Base-by-base conservation (phyloP, 2,329 filamentous ascomycete species). In the Sclerotinia minor region DNA sequence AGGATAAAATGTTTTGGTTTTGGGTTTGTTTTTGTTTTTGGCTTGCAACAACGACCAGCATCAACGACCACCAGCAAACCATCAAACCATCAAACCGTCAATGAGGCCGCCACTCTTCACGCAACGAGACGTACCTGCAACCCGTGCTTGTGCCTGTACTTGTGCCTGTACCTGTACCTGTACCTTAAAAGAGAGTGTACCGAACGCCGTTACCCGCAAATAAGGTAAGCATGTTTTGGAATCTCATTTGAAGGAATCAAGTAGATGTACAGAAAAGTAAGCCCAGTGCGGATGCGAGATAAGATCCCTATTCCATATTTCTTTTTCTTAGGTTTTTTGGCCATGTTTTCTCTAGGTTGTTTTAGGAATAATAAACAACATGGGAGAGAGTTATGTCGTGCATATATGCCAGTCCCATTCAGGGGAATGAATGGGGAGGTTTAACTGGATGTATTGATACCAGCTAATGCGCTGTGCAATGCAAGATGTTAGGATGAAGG, bases 401-500 rank as follows among this genome's bases (percentile, higher is more conserved):
- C 61, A 68, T 59, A 24, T 26, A 68, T 68, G 60, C 64, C 41
- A 49, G 64, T 57, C 64, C 26, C 47, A 17, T 15, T 26, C 15
- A 55, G 53, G 26, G 3, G 13, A 21, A 55, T 17, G 29, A 38
- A 24, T 54, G 26, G 2, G 19, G 13, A 21, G n/a, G 3, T 38
- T 44, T 64, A 41, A 64, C 19, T 64, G 47, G 60, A 64, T 29
- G 19, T 49, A 26, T 35, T 24, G 44, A 50, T 26, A 24, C 58
- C 58, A 61, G 24, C 58, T 7, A 50, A 61, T 54, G 60, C 49
- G 49, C 21, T 35, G 60, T 64, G 60, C 32, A 29, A 53, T 64
- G 60, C 47, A 64, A 41, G 58, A 53, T 64, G 47, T 32, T 47
- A n/a, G 41, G 26, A 60, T 49, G 26, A 21, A 32, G 15, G n/a